Conservation (phyloP, 345 rosid species). For the Excoecaria cochinchinensis region DNA sequence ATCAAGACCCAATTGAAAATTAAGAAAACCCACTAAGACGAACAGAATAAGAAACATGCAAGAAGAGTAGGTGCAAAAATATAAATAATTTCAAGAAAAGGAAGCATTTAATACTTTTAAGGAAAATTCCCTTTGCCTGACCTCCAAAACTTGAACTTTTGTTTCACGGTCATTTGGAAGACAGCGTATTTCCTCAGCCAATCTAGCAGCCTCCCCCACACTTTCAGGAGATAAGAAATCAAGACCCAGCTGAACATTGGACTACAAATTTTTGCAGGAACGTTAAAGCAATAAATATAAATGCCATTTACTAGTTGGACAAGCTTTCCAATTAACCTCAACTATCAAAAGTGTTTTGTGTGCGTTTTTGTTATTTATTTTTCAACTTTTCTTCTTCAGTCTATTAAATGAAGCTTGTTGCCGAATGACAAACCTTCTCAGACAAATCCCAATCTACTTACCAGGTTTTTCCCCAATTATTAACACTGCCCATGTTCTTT, state of each 20-base stretch:
- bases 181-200: constrained; percentile 80
- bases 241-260: constrained; percentile 81
- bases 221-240: constrained; percentile 97
- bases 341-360: background rate
- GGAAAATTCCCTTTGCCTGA: constrained; percentile 30
- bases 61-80: background rate
- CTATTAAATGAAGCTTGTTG: background rate
- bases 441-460: background rate
- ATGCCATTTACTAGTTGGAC: background rate
- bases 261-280: constrained; percentile 47
- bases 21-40: constrained; percentile 2
- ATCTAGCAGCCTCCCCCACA: constrained; percentile 66
- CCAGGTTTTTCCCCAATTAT: background rate
- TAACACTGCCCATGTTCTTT: background rate
- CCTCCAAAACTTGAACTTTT: constrained; percentile 89
- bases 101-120: constrained; percentile 19
- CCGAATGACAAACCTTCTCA: background rate
- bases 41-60: background rate
- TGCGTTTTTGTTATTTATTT: background rate
- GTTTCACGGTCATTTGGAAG: constrained; percentile 86
- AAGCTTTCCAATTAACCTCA: background rate
- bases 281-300: background rate
- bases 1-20: constrained; percentile 20
- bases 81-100: background rate
- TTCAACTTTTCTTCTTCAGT: background rate